Conservation (phyloP, 768 basidiomycete species). For the Crucibulum laeve region DNA sequence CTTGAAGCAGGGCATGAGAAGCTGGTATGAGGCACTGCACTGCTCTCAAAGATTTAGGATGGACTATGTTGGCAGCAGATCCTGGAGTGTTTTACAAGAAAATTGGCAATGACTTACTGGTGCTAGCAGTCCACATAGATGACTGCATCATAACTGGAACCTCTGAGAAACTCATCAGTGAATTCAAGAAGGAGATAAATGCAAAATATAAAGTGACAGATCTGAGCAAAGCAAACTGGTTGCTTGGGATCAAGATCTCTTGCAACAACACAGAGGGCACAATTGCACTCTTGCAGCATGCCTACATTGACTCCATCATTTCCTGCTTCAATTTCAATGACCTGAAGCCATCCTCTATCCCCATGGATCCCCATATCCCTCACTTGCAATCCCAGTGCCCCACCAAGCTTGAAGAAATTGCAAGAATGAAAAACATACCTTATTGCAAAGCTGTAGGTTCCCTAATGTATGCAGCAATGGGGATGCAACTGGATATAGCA, state of each 20-base stretch:
- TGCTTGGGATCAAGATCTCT: conserved; percentile 10
- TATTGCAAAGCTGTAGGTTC: conserved; percentile 23
- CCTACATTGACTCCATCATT: conserved; percentile 25
- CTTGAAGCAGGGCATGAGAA: neutral
- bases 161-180: no score
- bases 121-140: neutral
- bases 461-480: conserved; percentile 25
- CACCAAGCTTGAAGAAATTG: conserved; percentile 10
- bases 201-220: no score
- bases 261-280: conserved; percentile 14
- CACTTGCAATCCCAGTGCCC: conserved; percentile 16
- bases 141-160: conserved; percentile 4
- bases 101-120: no score
- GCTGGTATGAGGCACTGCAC: neutral
- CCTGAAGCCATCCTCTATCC: conserved; percentile 17
- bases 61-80: neutral
- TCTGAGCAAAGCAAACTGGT: conserved; percentile 9
- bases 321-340: conserved; percentile 15
- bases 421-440: conserved; percentile 17
- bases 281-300: no score
- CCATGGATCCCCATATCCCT: conserved; percentile 16
- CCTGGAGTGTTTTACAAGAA: no score
- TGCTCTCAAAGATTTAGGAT: neutral
- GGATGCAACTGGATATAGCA: conserved; percentile 27
- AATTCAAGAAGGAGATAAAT: no score